Base-by-base conservation (phyloP, 768 basidiomycete genomes). In the Clathrus columnatus region DNA sequence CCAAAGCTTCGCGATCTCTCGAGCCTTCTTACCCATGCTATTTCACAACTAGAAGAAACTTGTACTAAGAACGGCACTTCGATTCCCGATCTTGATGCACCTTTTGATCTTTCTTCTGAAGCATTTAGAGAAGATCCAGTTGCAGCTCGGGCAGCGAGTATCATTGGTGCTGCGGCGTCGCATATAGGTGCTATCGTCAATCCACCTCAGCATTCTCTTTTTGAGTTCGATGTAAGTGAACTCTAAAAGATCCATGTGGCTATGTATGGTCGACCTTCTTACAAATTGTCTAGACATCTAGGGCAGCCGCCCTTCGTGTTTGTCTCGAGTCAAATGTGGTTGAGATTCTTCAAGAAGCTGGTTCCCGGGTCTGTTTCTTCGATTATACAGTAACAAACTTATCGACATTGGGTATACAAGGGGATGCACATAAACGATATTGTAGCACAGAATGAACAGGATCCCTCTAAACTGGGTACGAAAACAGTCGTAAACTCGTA, bases 141-240 rank as follows among this genome's bases (percentile, higher is more conserved):
- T 11, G 83, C 83, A 4, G 71, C 76, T 7, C 71, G 73, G 28
- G 84, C 86, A 6, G 79, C 82, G 32, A 78, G 77, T 54, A 75
- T 73, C 20, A 58, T 66, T 7, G 50, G 62, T 11, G 61, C 64
- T 24, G 65, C 65, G 8, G 62, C 64, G 27, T 51, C 60, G 11
- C 65, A 66, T 50, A 57, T 66, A 20, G 57, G 61, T 44, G 65
- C 62, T 6, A 58, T 57, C 44, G 59, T 66, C 18, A 61, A 59
- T 8, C 56, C 59, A 5, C 64, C 65, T 7, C 23, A 28, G 55
- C 36, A 57, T 59, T 56, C 24, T 53, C 24, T 61, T 51, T 29
- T 29, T 24, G 36, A 36, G 7, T 4, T 11, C 4, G 7, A 14
- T 4, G 36, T 11, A 36, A n/a, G 36, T 14, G 36, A 14, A 36